These are phyloP conservation scores for Rosa multiflora DNA, from an alignment of 306 rosid genomes.

Conservation along the genomic window DNA sequence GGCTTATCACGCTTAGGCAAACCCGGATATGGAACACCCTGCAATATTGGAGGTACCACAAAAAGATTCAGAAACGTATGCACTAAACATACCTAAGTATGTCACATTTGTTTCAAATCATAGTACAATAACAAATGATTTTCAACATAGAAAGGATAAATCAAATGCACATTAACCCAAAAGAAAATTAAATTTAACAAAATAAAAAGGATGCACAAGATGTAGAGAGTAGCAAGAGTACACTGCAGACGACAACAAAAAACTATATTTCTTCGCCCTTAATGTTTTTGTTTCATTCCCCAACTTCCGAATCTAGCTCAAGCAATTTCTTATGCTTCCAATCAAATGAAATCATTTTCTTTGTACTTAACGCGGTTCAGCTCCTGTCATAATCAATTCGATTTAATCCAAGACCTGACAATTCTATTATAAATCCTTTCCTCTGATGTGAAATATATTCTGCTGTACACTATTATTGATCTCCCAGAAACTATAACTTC, in stretches of 20 bases:
- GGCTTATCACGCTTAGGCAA: conserved; percentile 94
- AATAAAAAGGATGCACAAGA: background rate
- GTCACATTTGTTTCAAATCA: background rate
- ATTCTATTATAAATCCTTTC: background rate
- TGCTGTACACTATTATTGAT: background rate
- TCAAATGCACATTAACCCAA: background rate
- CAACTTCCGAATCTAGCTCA: background rate
- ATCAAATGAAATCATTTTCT: background rate
- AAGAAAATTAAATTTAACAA: background rate
- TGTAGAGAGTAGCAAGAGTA: background rate
- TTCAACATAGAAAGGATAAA: background rate
- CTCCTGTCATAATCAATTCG: background rate
- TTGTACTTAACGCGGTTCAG: background rate
- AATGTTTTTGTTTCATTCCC: background rate
- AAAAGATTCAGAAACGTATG: conserved; percentile 8
- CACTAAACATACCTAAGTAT: background rate
- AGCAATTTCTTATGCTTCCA: background rate
- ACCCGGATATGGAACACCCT: conserved; percentile 82
- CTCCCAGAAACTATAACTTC: background rate
- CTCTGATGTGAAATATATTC: background rate
- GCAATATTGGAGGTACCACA: conserved; percentile 36
- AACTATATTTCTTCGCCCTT: background rate
- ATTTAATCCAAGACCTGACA: background rate
- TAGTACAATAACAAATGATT: background rate
- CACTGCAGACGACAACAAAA: background rate